These are phyloP conservation scores for Thuja plicata DNA, from an alignment of 83 land plant species.

Conservation along the genomic window DNA sequence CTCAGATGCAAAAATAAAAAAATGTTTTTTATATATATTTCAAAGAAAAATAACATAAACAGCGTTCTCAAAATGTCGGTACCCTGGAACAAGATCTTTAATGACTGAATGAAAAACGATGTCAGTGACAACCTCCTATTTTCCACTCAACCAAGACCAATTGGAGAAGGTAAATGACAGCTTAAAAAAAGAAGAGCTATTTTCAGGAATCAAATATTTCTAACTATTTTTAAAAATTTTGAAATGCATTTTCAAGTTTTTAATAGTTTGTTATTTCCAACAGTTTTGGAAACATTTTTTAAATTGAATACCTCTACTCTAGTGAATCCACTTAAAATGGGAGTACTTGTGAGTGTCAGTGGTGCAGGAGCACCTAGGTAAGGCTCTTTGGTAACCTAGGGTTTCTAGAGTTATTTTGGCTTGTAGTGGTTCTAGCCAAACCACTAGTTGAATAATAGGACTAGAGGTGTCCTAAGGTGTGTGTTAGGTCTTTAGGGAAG, in stretches of 20 bases:
- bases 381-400: too few species aligned
- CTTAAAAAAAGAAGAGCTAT: not conserved
- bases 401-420: too few species aligned
- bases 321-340: not conserved
- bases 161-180: not conserved
- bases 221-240: too few species aligned
- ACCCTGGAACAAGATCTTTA: not conserved
- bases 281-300: too few species aligned
- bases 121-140: not conserved
- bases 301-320: not conserved
- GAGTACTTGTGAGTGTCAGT: not conserved
- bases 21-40: too few species aligned
- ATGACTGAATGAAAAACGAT: not conserved
- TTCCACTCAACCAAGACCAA: not conserved
- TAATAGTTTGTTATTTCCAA: not conserved
- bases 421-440: too few species aligned
- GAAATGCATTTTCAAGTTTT: not conserved
- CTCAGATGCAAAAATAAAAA: not conserved
- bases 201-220: not conserved
- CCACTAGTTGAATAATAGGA: too few species aligned
- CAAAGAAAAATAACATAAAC: not conserved
- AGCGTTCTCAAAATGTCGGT: not conserved
- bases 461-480: too few species aligned
- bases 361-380: too few species aligned
- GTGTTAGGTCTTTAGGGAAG: too few species aligned